Base-by-base conservation (phyloP, 1,284 basidiomycete genomes). In the Thelephora terrestris region DNA sequence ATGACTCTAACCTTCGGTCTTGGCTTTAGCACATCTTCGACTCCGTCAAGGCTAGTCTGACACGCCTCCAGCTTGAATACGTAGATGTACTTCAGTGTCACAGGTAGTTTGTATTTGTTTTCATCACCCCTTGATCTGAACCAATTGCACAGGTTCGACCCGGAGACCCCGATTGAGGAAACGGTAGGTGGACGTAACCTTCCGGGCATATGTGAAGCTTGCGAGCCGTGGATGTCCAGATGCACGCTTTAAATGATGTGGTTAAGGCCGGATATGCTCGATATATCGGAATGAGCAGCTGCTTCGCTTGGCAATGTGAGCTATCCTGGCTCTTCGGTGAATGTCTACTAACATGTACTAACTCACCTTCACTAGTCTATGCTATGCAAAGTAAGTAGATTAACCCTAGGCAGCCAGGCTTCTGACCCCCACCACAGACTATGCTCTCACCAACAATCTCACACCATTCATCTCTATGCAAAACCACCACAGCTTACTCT, bases 381-480 rank as follows among this genome's bases (percentile, higher is more conserved):
- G 53, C 52, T 4, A 61, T 62, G 58, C 58, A 59, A 40, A 59
- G 57, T 58, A 34, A 4, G 54, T 42, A 21, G 47, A 46, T 43
- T 52, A 39, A 18, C 35, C 5, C 49, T 24, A 23, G 38, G 35
- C 48, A 50, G 52, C 36, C 27, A 34, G 21, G 45, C 34, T 29
- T 21, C 16, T 16, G 16, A 48, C 42, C 2, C 16, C 25, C n/a
- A 29, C 14, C 23, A 9, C 34, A 62, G 61, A 62, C 52, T 63
- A 63, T 40, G 61, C 61, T 7, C 57, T 62, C 50, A 52, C 25
- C 4, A 43, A 62, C 53, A 56, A 60, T 35, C 57, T 63, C 27
- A 63, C 61, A 37, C 61, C 61, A n/a, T 71, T 71, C 55, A 64
- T 71, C 57, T 61, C 60, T 21, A 68, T 70, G 67, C 67, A 68